Evolutionary conservation across 2,329 filamentous ascomycete genomes (phyloP), one percentile per base, ranked within the genome.

Genomic region (Aspergillus ochraceus): DNA sequence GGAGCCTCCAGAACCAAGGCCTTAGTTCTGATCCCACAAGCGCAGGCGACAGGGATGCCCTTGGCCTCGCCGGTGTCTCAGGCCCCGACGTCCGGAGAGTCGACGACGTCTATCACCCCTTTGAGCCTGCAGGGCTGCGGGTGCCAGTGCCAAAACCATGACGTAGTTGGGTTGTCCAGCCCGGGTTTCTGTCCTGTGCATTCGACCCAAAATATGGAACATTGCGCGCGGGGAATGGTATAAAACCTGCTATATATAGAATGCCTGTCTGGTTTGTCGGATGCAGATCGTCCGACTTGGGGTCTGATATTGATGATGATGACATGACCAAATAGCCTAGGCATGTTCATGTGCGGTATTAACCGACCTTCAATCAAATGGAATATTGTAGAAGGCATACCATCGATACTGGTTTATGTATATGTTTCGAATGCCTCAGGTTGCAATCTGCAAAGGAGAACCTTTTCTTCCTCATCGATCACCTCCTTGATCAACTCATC

Each of bases 21-120:
- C 2, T 59, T 67, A n/a, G 61, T 67, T 36, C 22, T 67, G 1
- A 52, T 67, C 19, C 60, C 58, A 8, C 57, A 57, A 22, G 49
- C 22, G 2, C 55, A 54, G 1, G 19, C 11, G 11, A 24, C 42
- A 14, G 42, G 47, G 42, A 30, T 52, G 8, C 36, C 55, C 14
- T 14, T 30, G 17, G 20, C 50, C 6, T 51, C 54, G 24, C 36
- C 19, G 17, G 22, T 32, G 46, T 49, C 59, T 12, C 52, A 60
- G 36, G 39, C 55, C 4, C 52, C 55, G 14, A 22, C 55, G 0
- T 22, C 59, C 17, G 2, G 52, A 26, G 29, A 17, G 42, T 17
- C 58, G 30, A 47, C 2, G 17, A 22, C 50, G 36, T 19, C 55
- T 22, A 52, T 32, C 6, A 58, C 51, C 36, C 56, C 51, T 36